Conservation (phyloP, 768 basidiomycete species). For the Pleurotus sapidus region DNA sequence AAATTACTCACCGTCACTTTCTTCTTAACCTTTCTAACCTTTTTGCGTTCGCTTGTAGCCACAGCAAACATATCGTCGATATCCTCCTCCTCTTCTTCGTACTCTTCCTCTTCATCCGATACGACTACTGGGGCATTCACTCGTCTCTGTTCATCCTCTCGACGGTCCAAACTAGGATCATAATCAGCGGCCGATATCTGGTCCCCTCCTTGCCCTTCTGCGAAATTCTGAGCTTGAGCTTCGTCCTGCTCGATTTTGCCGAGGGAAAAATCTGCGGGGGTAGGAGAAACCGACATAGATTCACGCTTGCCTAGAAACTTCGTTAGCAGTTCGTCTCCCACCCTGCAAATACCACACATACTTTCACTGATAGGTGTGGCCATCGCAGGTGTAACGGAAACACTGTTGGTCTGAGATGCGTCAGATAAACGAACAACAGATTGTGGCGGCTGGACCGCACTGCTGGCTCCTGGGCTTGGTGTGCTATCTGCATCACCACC, state of each 20-base stretch:
- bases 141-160: conserved; percentile 79
- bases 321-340: neutral
- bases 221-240: conserved; percentile 38
- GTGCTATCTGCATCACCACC: conserved; percentile 44
- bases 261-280: conserved; percentile 59
- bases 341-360: conserved; percentile 7
- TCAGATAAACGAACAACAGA: conserved; percentile 59
- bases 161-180: conserved; percentile 72
- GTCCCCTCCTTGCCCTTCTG: conserved; percentile 47
- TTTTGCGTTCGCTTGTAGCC: conserved; percentile 36
- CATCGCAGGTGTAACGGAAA: conserved; percentile 27
- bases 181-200: conserved; percentile 93
- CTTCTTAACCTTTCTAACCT: conserved; percentile 60
- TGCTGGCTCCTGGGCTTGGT: conserved; percentile 59
- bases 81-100: conserved; percentile 76
- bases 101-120: conserved; percentile 47
- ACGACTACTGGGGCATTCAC: conserved; percentile 38
- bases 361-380: conserved; percentile 11
- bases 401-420: conserved; percentile 55
- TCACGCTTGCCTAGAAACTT: conserved; percentile 40
- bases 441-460: conserved; percentile 74
- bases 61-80: conserved; percentile 97
- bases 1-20: conserved; percentile 43
- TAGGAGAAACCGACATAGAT: conserved; percentile 58
- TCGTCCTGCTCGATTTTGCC: conserved; percentile 62